Conservation (phyloP, 352 stramenopile genomes). For the Phytophthora capsici region DNA sequence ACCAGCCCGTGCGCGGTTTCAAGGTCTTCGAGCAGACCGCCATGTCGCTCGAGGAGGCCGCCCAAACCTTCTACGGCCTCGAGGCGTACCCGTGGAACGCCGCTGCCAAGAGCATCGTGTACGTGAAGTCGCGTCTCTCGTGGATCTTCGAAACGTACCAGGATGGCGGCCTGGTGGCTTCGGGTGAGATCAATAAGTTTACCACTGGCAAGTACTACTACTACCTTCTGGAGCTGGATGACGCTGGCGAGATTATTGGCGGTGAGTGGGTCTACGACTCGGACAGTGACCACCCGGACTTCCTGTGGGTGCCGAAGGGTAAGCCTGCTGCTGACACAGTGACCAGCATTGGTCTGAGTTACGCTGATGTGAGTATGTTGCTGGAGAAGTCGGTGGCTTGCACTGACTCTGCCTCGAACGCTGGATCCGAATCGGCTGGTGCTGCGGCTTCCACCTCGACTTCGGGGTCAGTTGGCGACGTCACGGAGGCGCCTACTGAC, state of each 20-base stretch:
- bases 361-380: slow-evolving; percentile 26
- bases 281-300: slow-evolving; percentile 42
- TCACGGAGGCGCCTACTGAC: slow-evolving; percentile 6
- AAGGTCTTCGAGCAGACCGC: slow-evolving; percentile 43
- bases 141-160: slow-evolving; percentile 51
- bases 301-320: slow-evolving; percentile 39
- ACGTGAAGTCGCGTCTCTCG: slow-evolving; percentile 45
- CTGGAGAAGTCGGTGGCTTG: slow-evolving; percentile 23
- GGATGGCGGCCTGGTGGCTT: slow-evolving; percentile 39
- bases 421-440: background rate
- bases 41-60: slow-evolving; percentile 39
- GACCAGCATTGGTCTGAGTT: slow-evolving; percentile 27
- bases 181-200: slow-evolving; percentile 25
- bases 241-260: slow-evolving; percentile 38
- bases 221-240: slow-evolving; percentile 50
- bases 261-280: slow-evolving; percentile 49
- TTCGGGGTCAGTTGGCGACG: slow-evolving; percentile 2
- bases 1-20: slow-evolving; percentile 61
- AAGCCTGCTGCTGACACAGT: slow-evolving; percentile 34
- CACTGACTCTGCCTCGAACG: slow-evolving; percentile 8
- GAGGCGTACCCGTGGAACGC: slow-evolving; percentile 58
- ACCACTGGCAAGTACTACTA: slow-evolving; percentile 39
- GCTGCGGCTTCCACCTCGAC: background rate
- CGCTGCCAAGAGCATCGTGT: slow-evolving; percentile 44
- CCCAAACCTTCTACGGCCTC: slow-evolving; percentile 44